phyloP scores from a whole-genome alignment of 352 stramenopile genomes.

The Pythium dissimile region DNA sequence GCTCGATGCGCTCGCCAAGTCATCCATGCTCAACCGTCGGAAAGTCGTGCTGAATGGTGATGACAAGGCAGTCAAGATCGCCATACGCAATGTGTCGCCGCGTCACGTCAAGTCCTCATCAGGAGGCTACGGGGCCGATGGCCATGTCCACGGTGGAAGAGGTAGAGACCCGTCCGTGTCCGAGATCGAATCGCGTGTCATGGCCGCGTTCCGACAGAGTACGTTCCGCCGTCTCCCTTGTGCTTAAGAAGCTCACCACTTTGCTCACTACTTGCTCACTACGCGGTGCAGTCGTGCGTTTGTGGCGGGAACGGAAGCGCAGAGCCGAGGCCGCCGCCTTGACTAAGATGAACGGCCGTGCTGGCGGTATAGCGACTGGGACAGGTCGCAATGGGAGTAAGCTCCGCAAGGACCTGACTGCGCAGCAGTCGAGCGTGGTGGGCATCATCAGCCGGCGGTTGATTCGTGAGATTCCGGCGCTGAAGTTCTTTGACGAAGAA shows the following conservation, averaged over 20 bases:
- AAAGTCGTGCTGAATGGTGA: slow-evolving; percentile 44
- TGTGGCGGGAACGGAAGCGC: slow-evolving; percentile 58
- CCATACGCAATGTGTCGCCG: slow-evolving; percentile 3
- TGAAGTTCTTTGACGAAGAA: slow-evolving; percentile 78
- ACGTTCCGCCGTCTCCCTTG: background rate
- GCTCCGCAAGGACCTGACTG: slow-evolving; percentile 45
- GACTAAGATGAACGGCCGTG: slow-evolving; percentile 43
- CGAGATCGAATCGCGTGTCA: slow-evolving; percentile 37
- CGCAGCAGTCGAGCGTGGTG: slow-evolving; percentile 64
- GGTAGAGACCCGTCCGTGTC: slow-evolving; percentile 15
- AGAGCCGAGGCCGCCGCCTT: slow-evolving; percentile 43
- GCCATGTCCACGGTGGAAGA: background rate
- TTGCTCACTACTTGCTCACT: background rate
- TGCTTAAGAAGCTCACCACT: background rate
- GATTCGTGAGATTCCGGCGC: slow-evolving; percentile 64
- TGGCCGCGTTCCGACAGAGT: slow-evolving; percentile 58
- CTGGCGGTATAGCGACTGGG: slow-evolving; percentile 14
- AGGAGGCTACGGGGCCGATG: background rate
- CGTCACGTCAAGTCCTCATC: slow-evolving; percentile 14
- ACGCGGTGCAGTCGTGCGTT: slow-evolving; percentile 38
- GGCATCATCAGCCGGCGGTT: slow-evolving; percentile 72
- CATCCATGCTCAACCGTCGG: slow-evolving; percentile 49
- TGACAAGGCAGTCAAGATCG: slow-evolving; percentile 22
- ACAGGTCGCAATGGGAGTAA: slow-evolving; percentile 34
- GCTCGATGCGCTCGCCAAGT: slow-evolving; percentile 54